Base-by-base conservation (phyloP, 345 rosid genomes). In the Garcia nutans region DNA sequence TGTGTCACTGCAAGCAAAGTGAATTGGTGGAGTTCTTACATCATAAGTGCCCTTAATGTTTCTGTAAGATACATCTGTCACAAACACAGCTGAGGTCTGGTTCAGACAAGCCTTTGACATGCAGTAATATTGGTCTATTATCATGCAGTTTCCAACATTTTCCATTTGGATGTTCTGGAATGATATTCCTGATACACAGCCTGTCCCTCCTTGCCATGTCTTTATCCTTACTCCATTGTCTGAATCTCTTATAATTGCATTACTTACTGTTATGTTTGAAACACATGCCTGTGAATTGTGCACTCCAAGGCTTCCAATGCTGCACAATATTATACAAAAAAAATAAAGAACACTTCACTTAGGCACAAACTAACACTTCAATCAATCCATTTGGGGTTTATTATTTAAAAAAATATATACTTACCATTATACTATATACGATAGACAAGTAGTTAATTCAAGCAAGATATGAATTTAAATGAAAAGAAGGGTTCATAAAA, bases 131-230 rank as follows among this genome's bases (percentile, higher is more conserved):
- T 96, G 99, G 76, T 96, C 99, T 56, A 96, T 86, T 78, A 78
- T 93, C 67, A 96, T 90, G 89, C 97, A 96, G 79, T 96, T 96
- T 68, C 85, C 78, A 2, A 96, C 99, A 71, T 96, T 92, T 77
- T 96, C 97, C 93, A 96, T 89, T 77, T 93, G 92, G 61, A 96
- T 96, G 88, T 96, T 90, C 68, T 91, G 90, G 23, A 93, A 93
- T 0, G 81, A 78, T 50, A 96, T 86, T 63, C 80, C 90, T 0
- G 91, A 88, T 5, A 93, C 99, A 0, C 83, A 84, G 10, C 99
- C 99, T 0, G 88, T 77, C 1, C 99, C 99, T 0, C 98, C 99
- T 80, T 96, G 99, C 99, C 98, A 96, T 50, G 99, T 96, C 87
- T 96, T 96, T 70, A 96, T 87, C 65, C 98, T 76, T 0, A 96